Percentiles rank a stretch among this genome's conserved stretches.
Evolutionary conservation across 371 early-diverging fungal species (phyloP).

Genomic region (Mucor indicus): DNA sequence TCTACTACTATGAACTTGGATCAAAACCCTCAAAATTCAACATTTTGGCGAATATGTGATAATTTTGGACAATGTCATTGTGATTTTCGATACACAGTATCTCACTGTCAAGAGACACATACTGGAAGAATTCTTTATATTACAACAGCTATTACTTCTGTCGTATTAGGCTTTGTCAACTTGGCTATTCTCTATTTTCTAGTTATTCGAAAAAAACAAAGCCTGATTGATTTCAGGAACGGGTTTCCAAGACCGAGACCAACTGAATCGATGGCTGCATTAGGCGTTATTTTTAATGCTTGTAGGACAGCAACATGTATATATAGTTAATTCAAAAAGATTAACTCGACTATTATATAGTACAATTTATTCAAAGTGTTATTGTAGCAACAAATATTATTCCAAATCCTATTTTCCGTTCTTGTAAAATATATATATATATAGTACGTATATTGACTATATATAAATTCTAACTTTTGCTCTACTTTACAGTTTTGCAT

Average conservation of each 20-base stretch:
- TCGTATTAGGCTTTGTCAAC: background rate
- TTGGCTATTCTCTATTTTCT: constrained; percentile 3
- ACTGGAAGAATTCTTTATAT: constrained; percentile 2
- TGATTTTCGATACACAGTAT: constrained; percentile 10
- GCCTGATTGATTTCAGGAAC: constrained; percentile 6
- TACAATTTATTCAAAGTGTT: constrained; percentile 6
- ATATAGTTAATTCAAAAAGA: too few species aligned
- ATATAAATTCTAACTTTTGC: too few species aligned
- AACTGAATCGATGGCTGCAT: constrained; percentile 8
- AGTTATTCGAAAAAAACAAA: constrained; percentile 7
- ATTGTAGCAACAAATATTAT: constrained; percentile 9
- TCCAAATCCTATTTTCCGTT: constrained; percentile 12
- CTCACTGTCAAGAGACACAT: constrained; percentile 6
- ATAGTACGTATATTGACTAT: too few species aligned
- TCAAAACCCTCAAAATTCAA: too few species aligned
- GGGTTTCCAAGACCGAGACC: constrained; percentile 14
- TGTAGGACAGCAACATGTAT: constrained; percentile 9
- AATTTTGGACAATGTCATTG: constrained; percentile 8
- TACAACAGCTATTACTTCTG: constrained; percentile 5
- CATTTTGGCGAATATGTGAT: constrained; percentile 15
- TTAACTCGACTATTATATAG: too few species aligned
- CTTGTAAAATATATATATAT: too few species aligned
- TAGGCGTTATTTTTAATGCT: constrained; percentile 8
- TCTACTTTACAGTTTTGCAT: constrained; percentile 6
- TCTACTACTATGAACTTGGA: too few species aligned